These are phyloP conservation scores for Rubus parviflorus DNA, from an alignment of 306 rosid species.

Conservation along the genomic window DNA sequence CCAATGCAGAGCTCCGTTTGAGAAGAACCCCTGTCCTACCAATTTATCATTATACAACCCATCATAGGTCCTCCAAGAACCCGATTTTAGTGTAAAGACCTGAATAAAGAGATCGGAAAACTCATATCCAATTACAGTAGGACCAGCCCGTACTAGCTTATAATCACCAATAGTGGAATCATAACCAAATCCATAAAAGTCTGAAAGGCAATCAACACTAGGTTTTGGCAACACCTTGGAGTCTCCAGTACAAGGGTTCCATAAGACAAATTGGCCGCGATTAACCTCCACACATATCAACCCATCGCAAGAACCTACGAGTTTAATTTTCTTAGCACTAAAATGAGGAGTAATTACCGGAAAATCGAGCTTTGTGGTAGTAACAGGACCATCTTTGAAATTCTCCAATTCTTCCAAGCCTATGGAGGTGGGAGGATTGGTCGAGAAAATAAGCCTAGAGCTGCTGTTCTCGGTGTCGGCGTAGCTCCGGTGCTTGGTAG, in stretches of 20 bases:
- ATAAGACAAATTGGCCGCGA: neutral
- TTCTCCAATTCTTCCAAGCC: neutral
- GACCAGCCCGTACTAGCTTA: neutral
- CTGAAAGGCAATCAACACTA: neutral
- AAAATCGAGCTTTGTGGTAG: neutral
- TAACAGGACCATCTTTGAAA: neutral
- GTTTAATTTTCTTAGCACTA: neutral
- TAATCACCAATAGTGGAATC: conserved; percentile 1
- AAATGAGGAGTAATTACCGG: neutral
- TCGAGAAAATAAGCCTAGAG: neutral
- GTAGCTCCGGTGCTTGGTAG: neutral
- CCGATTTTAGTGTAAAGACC: neutral
- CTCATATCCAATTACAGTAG: neutral
- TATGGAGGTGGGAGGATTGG: neutral
- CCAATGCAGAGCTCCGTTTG: conserved; percentile 6
- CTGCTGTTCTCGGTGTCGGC: neutral
- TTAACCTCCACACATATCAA: neutral
- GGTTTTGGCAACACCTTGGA: neutral
- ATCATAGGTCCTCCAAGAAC: neutral
- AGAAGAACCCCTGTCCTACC: neutral
- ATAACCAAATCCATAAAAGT: conserved; percentile 15
- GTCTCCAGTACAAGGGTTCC: conserved; percentile 7
- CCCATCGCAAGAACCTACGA: conserved; percentile 9
- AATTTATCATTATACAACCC: too few species aligned
- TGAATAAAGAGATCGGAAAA: neutral